Base-by-base conservation (phyloP, 2,329 filamentous ascomycete species). In the Paraphoma sp. region DNA sequence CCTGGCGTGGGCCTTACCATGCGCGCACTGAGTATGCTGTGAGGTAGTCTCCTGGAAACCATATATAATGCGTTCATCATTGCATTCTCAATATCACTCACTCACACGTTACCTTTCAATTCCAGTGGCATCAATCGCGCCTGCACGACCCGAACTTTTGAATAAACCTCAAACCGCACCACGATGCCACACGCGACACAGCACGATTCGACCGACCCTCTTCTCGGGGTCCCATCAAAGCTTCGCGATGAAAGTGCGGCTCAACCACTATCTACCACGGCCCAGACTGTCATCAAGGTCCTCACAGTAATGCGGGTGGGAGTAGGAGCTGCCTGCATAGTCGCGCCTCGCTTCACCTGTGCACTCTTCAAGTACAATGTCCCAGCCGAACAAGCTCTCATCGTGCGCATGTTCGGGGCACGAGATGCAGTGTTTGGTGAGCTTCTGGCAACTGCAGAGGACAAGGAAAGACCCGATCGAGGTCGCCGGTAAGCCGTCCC, bases 381-480 rank as follows among this genome's bases (percentile, higher is more conserved):
- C 12, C 60, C 69, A 8, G 55, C 55, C 1, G 50, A 51, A 16
- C 48, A 51, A 8, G 40, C 54, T 1, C 33, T 68, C 3, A 29
- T 71, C 4, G 53, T 62, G 5, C 69, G 69, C 45, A 57, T 72
- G 31, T 60, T 70, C 16, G 71, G 65, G 40, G 57, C 53, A 2
- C 68, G 70, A 18, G 70, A 71, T 7, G 12, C 58, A 4, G 56
- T 63, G n/a, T 36, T 72, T 11, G 70, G 68, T 5, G 69, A 62
- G 47, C 58, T 71, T 10, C 57, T 72, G 14, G 47, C 59, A 28
- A 68, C 65, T 2, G 64, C 65, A 11, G 61, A 68, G 45, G 59
- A 68, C 49, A 64, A 66, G 50, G 56, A 47, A 6, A 47, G 31
- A 17, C 42, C 16, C 8, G 56, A 60, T 47, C 51, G 60, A 42